Base-by-base conservation (phyloP, 176 grass and related monocot genomes). In the Oryza coarctata region DNA sequence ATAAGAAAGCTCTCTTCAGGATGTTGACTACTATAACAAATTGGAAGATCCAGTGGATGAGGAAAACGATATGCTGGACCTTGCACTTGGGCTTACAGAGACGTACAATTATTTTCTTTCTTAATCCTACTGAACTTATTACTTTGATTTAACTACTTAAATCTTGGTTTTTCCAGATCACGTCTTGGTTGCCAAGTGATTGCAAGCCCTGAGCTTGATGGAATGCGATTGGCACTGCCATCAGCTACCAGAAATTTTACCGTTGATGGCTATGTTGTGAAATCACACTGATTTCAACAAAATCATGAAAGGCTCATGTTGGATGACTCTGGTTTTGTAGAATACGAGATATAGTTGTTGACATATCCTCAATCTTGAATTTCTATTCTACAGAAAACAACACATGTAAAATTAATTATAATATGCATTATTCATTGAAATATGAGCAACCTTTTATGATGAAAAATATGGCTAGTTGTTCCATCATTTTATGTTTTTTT, bases 21-120 rank as follows among this genome's bases (percentile, higher is more conserved):
- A 98, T 83, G 76, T 90, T 31, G 12, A 88, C 63, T 91, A 95
- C 82, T 98, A 98, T 27, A 95, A 93, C 76, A 95, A 95, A 86
- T 71, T 98, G 71, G 89, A 90, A 40, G 93, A 98, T 84, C 96
- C 93, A 25, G 77, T 57, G 27, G 95, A 98, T 82, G 96, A 98
- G 88, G 96, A 95, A 88, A 95, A 98, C 63, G 96, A 98, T 86
- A 95, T 98, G 96, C 70, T 98, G 60, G 96, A 98, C 84, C 96
- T 98, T 58, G 93, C 96, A 55, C 95, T 98, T 81, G 93, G 93
- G 32, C 89, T 98, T 74, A 95, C 86, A 77, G 85, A 91, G 65
- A 95, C 80, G 93, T 98, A 88, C 61, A 77, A 30, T 26, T 72
- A 31, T 68, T 68, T 70, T 78, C 11, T 74, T 77, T 78, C 20